phyloP scores from a whole-genome alignment of 352 stramenopile genomes.

The Phytophthora cactorum region DNA sequence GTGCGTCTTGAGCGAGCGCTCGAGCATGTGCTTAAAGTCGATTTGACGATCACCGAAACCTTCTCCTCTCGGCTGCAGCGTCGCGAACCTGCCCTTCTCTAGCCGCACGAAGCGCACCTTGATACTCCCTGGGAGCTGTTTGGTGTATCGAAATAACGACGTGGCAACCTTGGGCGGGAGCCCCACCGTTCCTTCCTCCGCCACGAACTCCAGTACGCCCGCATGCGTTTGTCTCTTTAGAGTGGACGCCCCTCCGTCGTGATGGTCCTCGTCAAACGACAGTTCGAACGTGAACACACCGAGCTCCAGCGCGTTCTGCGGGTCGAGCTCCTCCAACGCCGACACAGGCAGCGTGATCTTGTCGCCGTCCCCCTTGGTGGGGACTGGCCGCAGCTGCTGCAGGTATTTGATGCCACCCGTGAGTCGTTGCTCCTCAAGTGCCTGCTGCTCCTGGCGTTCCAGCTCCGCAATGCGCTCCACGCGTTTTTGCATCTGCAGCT shows the following conservation, averaged over 20 bases:
- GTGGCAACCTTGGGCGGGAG: constrained; percentile 80
- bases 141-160: constrained; percentile 53
- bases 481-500: constrained; percentile 50
- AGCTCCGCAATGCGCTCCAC: constrained; percentile 65
- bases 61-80: constrained; percentile 65
- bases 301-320: constrained; percentile 75
- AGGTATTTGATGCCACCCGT: constrained; percentile 77
- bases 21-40: constrained; percentile 84
- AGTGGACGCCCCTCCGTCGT: background rate
- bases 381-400: constrained; percentile 51
- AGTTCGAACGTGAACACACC: constrained; percentile 88
- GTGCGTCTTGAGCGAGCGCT: constrained; percentile 73
- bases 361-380: constrained; percentile 64
- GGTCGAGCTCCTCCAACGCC: constrained; percentile 78
- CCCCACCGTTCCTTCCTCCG: constrained; percentile 75
- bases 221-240: constrained; percentile 57
- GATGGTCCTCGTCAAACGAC: constrained; percentile 29
- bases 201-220: constrained; percentile 83
- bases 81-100: constrained; percentile 70
- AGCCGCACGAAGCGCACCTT: constrained; percentile 78
- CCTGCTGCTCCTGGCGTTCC: constrained; percentile 48
- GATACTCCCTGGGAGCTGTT: constrained; percentile 42
- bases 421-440: constrained; percentile 72
- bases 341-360: constrained; percentile 82
- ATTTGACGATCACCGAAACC: constrained; percentile 82